Conservation (phyloP, 1,139 yeast genomes). For the Lodderomyces orthopsilosis region DNA sequence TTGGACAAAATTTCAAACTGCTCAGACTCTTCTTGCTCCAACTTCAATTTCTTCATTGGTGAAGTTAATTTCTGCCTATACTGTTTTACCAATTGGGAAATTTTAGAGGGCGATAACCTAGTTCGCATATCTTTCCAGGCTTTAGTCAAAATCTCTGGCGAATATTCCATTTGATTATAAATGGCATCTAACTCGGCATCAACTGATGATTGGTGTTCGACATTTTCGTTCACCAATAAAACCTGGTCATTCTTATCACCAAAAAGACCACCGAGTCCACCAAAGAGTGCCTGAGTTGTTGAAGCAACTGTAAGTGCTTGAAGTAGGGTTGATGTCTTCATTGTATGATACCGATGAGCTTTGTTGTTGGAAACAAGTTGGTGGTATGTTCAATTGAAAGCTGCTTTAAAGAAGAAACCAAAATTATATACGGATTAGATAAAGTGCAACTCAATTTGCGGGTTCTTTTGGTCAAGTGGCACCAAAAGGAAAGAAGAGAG, state of each 20-base stretch:
- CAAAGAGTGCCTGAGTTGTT: slow-evolving; percentile 7
- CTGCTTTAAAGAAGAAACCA: background rate
- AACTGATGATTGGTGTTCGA: background rate
- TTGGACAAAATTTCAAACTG: slow-evolving; percentile 22
- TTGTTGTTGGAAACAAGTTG: background rate
- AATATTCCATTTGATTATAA: slow-evolving; percentile 9
- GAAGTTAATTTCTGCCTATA: slow-evolving; percentile 10
- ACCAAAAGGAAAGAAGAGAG: background rate
- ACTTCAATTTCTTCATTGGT: background rate
- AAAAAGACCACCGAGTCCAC: slow-evolving; percentile 3
- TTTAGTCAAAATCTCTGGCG: slow-evolving; percentile 5
- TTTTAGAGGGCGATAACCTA: slow-evolving; percentile 17
- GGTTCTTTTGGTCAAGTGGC: background rate
- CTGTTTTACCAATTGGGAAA: slow-evolving; percentile 20
- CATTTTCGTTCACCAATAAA: slow-evolving; percentile 8
- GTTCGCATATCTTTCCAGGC: slow-evolving; percentile 26
- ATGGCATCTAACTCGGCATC: slow-evolving; percentile 1
- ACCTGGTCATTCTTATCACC: slow-evolving; percentile 10
- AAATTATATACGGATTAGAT: background rate
- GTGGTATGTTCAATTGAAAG: background rate
- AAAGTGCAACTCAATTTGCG: background rate
- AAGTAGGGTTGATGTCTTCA: slow-evolving; percentile 10
- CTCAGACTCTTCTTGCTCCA: background rate
- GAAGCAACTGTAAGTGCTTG: slow-evolving; percentile 8
- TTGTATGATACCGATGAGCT: background rate